Conservation (phyloP, 495 filamentous ascomycete species). For the Immersiella caudata region DNA sequence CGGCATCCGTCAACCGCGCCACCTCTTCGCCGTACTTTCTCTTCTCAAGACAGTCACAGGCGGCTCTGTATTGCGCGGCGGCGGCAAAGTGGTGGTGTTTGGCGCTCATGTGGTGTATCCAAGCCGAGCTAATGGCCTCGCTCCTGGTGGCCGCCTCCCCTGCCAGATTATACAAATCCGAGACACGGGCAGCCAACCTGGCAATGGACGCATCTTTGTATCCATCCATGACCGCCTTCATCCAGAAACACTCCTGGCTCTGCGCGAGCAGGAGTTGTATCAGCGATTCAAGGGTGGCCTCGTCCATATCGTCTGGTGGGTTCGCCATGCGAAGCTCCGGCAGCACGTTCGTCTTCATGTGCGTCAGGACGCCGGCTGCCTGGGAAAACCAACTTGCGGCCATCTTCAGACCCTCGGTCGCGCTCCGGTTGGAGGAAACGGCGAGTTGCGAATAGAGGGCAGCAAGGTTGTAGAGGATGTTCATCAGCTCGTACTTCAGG, state of each 20-base stretch:
- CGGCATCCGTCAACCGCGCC: constrained; percentile 77
- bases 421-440: constrained; percentile 71
- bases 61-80: constrained; percentile 92
- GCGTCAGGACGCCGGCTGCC: constrained; percentile 78
- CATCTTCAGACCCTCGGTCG: constrained; percentile 82
- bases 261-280: constrained; percentile 86
- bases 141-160: constrained; percentile 86
- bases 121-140: constrained; percentile 85
- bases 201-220: constrained; percentile 91
- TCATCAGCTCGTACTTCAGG: constrained; percentile 91
- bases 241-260: constrained; percentile 97
- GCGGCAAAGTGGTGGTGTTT: constrained; percentile 98
- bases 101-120: constrained; percentile 97
- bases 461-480: constrained; percentile 89
- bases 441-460: constrained; percentile 93
- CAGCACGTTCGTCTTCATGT: constrained; percentile 77
- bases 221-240: constrained; percentile 92
- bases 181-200: constrained; percentile 87
- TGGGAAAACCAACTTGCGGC: constrained; percentile 92
- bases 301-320: constrained; percentile 96
- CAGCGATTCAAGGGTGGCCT: constrained; percentile 78
- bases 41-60: constrained; percentile 90
- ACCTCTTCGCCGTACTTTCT: constrained; percentile 96
- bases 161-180: constrained; percentile 84
- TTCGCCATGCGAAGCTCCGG: constrained; percentile 78